Evolutionary conservation across 352 stramenopile genomes (phyloP), one percentile per base, ranked within the genome.

Genomic region (Phytophthora ramorum): DNA sequence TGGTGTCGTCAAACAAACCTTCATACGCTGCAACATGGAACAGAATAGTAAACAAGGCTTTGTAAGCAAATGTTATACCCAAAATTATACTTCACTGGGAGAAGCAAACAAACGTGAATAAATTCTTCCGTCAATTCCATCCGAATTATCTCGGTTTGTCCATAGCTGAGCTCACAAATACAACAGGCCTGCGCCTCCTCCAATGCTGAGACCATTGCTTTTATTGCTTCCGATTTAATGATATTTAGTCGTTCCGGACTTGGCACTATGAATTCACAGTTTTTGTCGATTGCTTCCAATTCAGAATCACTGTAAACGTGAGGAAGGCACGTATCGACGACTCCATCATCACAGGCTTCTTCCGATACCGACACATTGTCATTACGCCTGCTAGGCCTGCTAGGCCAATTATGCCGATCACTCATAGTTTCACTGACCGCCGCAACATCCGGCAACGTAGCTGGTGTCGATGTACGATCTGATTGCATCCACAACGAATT

Each of bases 161-260:
- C 22, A 22, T 26, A 53, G n/a, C n/a, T 26, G 4, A 53, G 16
- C 8, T 53, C 26, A 53, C 46, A 53, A n/a, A 53, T 12, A 16
- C 13, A 53, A 20, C 46, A 53, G 4, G 46, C 9, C 14, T 41
- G 16, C n/a, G 41, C 9, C 19, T 53, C 24, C 12, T 41, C 24
- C 12, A 26, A 53, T 26, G 46, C 46, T n/a, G 28, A 4, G 0
- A 6, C 6, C 26, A 53, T 53, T 22, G 14, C 28, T 26, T 3
- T 40, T 4, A 26, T 20, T 38, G 46, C 46, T 6, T 53, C 26
- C 5, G 24, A 19, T 41, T 14, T 38, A 16, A 40, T 26, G 4
- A 14, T 10, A 34, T 22, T 4, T 24, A 53, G 14, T 19, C 26
- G 16, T 3, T 53, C 46, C 2, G 28, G 14, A 24, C 22, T 53